A percentile compares a stretch with the other conserved stretches of the same genome.
These are phyloP conservation scores for Penicillium sumatraense DNA, from an alignment of 2,329 filamentous ascomycete genomes.

Conservation along the genomic window DNA sequence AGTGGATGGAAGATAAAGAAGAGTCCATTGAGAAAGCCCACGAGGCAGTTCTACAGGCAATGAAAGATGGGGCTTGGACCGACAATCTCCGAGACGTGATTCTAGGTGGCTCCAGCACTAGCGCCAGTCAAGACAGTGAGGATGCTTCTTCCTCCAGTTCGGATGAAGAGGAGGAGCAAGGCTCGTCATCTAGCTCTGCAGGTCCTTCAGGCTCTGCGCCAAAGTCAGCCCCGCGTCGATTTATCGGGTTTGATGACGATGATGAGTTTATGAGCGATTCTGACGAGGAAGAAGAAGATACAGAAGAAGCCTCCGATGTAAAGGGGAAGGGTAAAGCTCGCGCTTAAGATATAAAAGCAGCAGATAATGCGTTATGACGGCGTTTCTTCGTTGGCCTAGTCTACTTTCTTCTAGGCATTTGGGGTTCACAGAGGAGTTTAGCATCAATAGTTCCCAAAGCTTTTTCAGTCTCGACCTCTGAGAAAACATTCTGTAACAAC, in stretches of 20 bases:
- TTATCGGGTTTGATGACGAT: conserved; percentile 54
- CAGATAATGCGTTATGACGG: conserved; percentile 22
- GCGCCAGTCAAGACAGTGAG: conserved; percentile 45
- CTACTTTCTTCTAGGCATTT: conserved; percentile 9
- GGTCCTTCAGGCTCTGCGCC: conserved; percentile 30
- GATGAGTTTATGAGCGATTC: conserved; percentile 53
- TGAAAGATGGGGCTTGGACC: conserved; percentile 63
- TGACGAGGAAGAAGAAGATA: conserved; percentile 37
- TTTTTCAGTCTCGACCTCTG: conserved; percentile 14
- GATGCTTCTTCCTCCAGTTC: conserved; percentile 35
- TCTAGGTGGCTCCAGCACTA: conserved; percentile 42
- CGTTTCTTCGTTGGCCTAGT: conserved; percentile 15
- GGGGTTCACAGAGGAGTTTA: conserved; percentile 5
- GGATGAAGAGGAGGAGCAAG: conserved; percentile 44
- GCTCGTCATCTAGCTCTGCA: conserved; percentile 19
- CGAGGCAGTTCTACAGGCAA: conserved; percentile 73
- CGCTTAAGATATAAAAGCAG: conserved; percentile 23
- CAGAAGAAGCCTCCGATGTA: conserved; percentile 28
- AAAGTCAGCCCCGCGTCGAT: conserved; percentile 40
- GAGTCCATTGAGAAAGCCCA: conserved; percentile 83
- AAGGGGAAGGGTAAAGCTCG: conserved; percentile 45
- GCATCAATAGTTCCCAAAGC: not conserved
- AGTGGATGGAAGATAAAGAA: conserved; percentile 95
- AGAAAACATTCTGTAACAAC: no score
- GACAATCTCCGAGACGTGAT: conserved; percentile 46